Conservation (phyloP, 352 stramenopile genomes). For the Globisporangium cederbergense region DNA sequence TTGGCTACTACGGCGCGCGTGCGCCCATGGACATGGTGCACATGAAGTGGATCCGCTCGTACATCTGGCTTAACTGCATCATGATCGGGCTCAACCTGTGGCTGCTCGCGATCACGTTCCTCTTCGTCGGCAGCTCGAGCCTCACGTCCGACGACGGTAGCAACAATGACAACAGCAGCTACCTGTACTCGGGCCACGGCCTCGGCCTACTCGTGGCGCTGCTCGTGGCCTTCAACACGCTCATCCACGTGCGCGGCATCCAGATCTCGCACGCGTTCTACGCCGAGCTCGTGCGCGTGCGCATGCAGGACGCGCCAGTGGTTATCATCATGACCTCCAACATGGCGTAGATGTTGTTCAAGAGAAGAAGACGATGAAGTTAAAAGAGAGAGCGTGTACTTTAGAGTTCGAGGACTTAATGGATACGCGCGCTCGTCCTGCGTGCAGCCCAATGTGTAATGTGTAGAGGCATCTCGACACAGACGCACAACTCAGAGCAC, state of each 20-base stretch:
- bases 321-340: slow-evolving; percentile 21
- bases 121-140: slow-evolving; percentile 23
- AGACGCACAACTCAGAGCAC: background rate
- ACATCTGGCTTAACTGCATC: slow-evolving; percentile 68
- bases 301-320: background rate
- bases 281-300: slow-evolving; percentile 29
- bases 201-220: slow-evolving; percentile 45
- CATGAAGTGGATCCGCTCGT: slow-evolving; percentile 69
- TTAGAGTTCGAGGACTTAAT: no score
- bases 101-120: slow-evolving; percentile 44
- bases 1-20: slow-evolving; percentile 59
- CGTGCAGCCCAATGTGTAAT: background rate
- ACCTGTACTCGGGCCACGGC: slow-evolving; percentile 37
- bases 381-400: background rate
- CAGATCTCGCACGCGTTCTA: slow-evolving; percentile 30
- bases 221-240: slow-evolving; percentile 46
- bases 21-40: slow-evolving; percentile 53
- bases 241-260: slow-evolving; percentile 59
- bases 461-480: background rate
- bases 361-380: slow-evolving; percentile 1
- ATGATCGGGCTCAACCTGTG: slow-evolving; percentile 70
- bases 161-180: slow-evolving; percentile 21
- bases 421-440: background rate
- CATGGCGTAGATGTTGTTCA: slow-evolving; percentile 4
- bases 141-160: slow-evolving; percentile 17